Conservation (phyloP, 495 filamentous ascomycete genomes). For the Tuber aestivum region DNA sequence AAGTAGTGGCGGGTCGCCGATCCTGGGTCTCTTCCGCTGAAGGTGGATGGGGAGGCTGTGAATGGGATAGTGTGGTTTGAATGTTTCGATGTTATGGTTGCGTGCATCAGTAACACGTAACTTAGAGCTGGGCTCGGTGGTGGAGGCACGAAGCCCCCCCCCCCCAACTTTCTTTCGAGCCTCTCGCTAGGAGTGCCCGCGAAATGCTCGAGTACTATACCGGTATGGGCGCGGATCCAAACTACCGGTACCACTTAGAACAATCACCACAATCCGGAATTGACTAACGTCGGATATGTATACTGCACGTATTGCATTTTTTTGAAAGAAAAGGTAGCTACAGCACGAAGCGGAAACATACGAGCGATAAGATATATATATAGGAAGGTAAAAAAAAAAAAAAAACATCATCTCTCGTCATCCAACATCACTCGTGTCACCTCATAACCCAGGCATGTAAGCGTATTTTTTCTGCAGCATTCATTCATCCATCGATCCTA, state of each 20-base stretch:
- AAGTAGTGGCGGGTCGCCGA: background rate
- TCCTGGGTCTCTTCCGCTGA: background rate
- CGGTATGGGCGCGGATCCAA: background rate
- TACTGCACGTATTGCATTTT: background rate
- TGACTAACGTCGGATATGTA: background rate
- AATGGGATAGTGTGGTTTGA: background rate
- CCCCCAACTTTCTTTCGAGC: background rate
- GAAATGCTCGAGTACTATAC: background rate
- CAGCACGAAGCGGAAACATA: background rate
- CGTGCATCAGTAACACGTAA: background rate
- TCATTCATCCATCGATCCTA: background rate
- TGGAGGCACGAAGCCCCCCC: background rate
- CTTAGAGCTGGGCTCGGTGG: background rate
- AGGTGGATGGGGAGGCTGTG: background rate
- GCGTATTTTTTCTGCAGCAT: background rate
- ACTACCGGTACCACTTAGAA: background rate
- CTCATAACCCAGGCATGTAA: background rate
- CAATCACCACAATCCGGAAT: background rate
- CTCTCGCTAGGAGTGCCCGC: background rate
- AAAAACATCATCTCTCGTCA: background rate
- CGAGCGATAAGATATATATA: background rate
- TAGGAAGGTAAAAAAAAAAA: background rate
- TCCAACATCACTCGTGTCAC: background rate
- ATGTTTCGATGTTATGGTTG: background rate
- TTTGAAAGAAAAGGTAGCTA: background rate